These are phyloP conservation scores for Trametes villosa DNA, from an alignment of 768 basidiomycete genomes.

Conservation along the genomic window DNA sequence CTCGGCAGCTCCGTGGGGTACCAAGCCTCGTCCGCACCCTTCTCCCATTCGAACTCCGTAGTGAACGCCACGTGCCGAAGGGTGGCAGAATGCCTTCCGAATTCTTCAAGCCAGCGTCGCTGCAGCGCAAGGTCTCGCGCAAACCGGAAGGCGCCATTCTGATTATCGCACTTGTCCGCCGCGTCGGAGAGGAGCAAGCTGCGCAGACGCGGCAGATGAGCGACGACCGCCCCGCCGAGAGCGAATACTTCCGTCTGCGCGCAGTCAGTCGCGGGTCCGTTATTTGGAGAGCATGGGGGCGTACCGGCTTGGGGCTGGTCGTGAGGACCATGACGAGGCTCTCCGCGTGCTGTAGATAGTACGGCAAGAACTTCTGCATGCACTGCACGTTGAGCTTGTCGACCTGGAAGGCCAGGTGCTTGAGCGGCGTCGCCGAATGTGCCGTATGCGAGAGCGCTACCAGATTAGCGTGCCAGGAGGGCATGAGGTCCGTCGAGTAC, in stretches of 20 bases:
- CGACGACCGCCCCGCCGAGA: background rate
- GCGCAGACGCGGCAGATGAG: constrained; percentile 1
- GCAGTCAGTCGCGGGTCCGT: no score
- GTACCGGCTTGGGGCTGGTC: background rate
- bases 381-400: no score
- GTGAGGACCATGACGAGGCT: no score
- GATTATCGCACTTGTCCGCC: background rate
- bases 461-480: background rate
- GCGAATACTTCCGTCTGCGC: background rate
- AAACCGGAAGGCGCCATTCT: background rate
- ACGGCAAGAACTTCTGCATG: no score
- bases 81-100: background rate
- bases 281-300: background rate
- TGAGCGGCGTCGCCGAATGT: no score
- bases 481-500: background rate
- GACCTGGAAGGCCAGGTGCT: no score
- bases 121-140: background rate
- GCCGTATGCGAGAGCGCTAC: background rate
- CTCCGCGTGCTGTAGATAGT: no score
- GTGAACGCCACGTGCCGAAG: constrained; percentile 5
- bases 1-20: background rate
- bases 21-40: constrained; percentile 2
- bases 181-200: background rate
- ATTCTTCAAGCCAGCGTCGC: background rate
- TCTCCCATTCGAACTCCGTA: constrained; percentile 16